Conservation (phyloP, 1,139 yeast genomes). For the Suhomyces bokatorum region DNA sequence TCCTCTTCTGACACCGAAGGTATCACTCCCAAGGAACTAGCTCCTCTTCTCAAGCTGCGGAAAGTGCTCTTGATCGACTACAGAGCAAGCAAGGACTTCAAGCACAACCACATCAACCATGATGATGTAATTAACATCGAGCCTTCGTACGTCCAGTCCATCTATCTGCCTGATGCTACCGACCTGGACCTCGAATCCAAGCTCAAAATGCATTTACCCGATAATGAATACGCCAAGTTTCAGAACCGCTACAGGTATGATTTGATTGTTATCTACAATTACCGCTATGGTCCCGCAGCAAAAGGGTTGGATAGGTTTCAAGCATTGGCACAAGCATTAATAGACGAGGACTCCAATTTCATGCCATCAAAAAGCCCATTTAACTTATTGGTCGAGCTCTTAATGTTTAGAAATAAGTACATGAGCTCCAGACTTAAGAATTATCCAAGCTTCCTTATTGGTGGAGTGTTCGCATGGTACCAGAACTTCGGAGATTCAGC, state of each 20-base stretch:
- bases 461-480: constrained; percentile 46
- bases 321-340: constrained; percentile 23
- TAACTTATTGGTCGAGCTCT: constrained; percentile 50
- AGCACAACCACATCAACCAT: constrained; percentile 58
- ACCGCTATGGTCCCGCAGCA: constrained; percentile 24
- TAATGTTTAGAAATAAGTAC: constrained; percentile 43
- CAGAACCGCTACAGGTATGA: constrained; percentile 55
- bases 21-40: constrained; percentile 29
- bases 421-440: constrained; percentile 36
- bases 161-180: constrained; percentile 32
- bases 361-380: constrained; percentile 42
- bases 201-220: constrained; percentile 55
- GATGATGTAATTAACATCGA: constrained; percentile 66
- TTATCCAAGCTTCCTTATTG: constrained; percentile 40
- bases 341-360: constrained; percentile 16
- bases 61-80: constrained; percentile 61
- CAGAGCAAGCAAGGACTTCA: constrained; percentile 58
- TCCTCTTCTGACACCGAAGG: constrained; percentile 18
- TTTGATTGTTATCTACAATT: constrained; percentile 63
- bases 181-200: constrained; percentile 63
- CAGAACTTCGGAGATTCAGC: constrained; percentile 32
- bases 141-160: constrained; percentile 48
- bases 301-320: constrained; percentile 31
- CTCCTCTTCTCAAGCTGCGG: constrained; percentile 15
- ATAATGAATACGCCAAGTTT: constrained; percentile 53